Conservation (phyloP, 495 filamentous ascomycete genomes). For the Aspergillus heteromorphus region DNA sequence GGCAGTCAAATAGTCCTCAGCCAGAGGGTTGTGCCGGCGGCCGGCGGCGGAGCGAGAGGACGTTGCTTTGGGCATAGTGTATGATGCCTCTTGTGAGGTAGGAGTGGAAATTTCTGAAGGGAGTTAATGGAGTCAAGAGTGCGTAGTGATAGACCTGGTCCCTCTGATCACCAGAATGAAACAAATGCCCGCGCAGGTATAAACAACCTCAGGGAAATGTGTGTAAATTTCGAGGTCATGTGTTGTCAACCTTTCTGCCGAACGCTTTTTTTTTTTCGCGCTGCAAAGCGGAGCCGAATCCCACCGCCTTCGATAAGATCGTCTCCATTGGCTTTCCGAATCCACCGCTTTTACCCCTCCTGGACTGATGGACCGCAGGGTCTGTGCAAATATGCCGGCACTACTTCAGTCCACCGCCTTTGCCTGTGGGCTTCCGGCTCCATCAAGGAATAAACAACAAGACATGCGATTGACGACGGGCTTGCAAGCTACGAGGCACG, state of each 20-base stretch:
- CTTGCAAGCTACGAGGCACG: too few relatives aligned
- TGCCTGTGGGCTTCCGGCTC: neutral
- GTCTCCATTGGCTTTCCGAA: neutral
- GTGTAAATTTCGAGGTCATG: slow-evolving; percentile 40
- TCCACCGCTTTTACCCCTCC: slow-evolving; percentile 11
- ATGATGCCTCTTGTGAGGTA: neutral
- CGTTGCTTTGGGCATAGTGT: slow-evolving; percentile 41
- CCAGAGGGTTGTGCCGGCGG: slow-evolving; percentile 64
- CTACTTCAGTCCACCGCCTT: slow-evolving; percentile 10
- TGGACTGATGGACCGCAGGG: neutral
- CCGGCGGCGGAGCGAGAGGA: slow-evolving; percentile 35
- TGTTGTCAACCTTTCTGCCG: slow-evolving; percentile 30
- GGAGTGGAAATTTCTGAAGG: neutral
- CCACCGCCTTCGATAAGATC: slow-evolving; percentile 21
- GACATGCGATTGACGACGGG: neutral
- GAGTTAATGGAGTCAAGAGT: neutral
- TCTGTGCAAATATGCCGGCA: neutral
- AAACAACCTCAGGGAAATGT: slow-evolving; percentile 22
- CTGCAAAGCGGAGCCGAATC: neutral
- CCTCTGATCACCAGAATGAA: neutral
- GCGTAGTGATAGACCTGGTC: neutral
- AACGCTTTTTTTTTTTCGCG: slow-evolving; percentile 17
- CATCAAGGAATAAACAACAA: neutral
- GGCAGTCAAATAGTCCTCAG: slow-evolving; percentile 62
- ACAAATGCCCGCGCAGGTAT: neutral